Conservation (phyloP, 225 moss, liverwort and hornwort species). For the Neckera pumila region DNA sequence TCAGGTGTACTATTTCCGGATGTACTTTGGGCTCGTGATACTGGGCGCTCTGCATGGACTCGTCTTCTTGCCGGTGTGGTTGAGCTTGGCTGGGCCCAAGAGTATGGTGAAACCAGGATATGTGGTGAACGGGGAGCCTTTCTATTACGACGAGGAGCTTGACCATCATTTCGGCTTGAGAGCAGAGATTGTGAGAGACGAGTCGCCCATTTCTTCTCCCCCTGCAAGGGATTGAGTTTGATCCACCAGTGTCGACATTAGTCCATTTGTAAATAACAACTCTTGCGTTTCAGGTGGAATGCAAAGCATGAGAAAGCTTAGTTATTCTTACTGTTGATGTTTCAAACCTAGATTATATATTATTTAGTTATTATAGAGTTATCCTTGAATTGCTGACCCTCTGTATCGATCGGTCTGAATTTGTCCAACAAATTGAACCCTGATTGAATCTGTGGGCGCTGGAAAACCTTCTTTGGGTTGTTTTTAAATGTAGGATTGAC, state of each 20-base stretch:
- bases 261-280: slow-evolving; percentile 2
- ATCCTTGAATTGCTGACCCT: not conserved
- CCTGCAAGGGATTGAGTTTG: slow-evolving; percentile 26
- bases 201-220: slow-evolving; percentile 43
- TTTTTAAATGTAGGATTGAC: not conserved
- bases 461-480: not conserved
- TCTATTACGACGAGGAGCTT: slow-evolving; percentile 30
- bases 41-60: slow-evolving; percentile 89
- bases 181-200: slow-evolving; percentile 26
- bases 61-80: slow-evolving; percentile 77
- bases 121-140: slow-evolving; percentile 2
- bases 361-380: not conserved
- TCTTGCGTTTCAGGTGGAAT: not conserved
- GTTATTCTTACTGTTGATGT: not conserved
- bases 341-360: not conserved
- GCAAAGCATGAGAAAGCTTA: not conserved
- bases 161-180: slow-evolving; percentile 38
- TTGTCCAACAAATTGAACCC: not conserved
- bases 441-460: not conserved
- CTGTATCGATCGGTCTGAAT: not conserved
- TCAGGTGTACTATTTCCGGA: slow-evolving; percentile 95
- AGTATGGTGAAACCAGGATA: slow-evolving; percentile 9
- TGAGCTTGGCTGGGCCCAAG: slow-evolving; percentile 73
- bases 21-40: slow-evolving; percentile 79
- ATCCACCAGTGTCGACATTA: not conserved